A percentile compares a stretch with the other conserved stretches of the same genome.
These are phyloP conservation scores for Penicillium daleae DNA, from an alignment of 495 filamentous ascomycete species.

Conservation along the genomic window DNA sequence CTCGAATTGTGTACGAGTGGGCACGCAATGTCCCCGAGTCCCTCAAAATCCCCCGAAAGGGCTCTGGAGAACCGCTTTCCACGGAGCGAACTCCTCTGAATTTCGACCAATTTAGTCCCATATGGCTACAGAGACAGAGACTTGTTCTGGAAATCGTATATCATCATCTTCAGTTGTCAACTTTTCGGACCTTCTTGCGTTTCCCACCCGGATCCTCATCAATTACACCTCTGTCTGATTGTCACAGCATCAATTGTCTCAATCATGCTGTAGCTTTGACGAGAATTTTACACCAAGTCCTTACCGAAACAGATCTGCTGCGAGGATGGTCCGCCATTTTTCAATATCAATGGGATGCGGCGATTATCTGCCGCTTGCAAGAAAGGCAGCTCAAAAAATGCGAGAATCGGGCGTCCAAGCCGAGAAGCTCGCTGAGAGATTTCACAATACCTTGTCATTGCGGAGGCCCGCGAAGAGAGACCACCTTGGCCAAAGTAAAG, in stretches of 20 bases:
- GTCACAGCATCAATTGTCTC: background rate
- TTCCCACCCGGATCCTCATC: background rate
- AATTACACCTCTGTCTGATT: background rate
- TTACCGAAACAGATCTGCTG: background rate
- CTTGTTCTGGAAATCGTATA: background rate
- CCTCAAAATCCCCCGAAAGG: background rate
- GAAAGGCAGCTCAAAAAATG: background rate
- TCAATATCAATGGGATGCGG: background rate
- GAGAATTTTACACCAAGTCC: background rate
- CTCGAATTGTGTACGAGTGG: background rate
- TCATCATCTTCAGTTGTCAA: background rate
- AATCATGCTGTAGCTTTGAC: background rate
- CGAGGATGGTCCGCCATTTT: background rate
- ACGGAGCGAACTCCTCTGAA: background rate
- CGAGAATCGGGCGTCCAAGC: background rate
- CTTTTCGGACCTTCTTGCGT: background rate
- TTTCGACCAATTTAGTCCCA: background rate
- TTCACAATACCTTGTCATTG: background rate
- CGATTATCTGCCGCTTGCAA: background rate
- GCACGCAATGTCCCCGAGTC: background rate
- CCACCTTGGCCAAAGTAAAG: background rate
- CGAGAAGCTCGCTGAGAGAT: background rate
- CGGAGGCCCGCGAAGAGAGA: background rate
- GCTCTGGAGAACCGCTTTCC: background rate
- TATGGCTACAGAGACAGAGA: background rate